Base-by-base conservation (phyloP, 208 protist species). In the Leishmania tarentolae region DNA sequence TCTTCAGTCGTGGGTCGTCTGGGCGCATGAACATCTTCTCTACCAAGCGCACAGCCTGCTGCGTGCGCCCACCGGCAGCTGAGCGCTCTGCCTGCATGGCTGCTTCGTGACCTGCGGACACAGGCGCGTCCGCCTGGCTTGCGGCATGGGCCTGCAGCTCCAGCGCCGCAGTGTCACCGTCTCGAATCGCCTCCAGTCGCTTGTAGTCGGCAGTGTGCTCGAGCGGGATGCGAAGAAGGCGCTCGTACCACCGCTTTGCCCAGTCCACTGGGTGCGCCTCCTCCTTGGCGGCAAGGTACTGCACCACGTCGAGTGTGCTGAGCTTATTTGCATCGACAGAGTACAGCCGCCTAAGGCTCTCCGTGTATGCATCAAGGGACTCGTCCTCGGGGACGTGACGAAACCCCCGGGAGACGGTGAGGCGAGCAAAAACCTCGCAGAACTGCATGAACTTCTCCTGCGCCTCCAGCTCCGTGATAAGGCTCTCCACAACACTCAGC, bases 231-330 rank as follows among this genome's bases (percentile, higher is more conserved):
- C 94, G 86, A 15, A 97, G 69, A 15, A 91, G 88, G n/a, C 87
- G 84, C 85, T 97, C 94, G 76, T 97, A 97, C 94, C 94, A 97
- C 35, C 92, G 87, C 82, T 85, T 78, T 40, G 94, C 94, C 94
- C 94, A 97, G 59, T 97, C 92, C 44, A 97, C 88, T 21, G 94
- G 92, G 50, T 87, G 81, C 6, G 85, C 86, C 28, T 86, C 83
- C 35, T 97, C 94, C 83, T 92, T 93, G 19, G 91, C 86, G 15
- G 94, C 92, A 37, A 95, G 81, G 85, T 96, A 97, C 87, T 96
- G 94, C 85, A 97, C 92, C 6, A 92, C 91, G 70, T 97, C 94
- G 8, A 97, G 84, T 53, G 89, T 94, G 75, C 91, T 88, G 24
- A 95, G 79, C 65, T 81, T 75, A 11, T 78, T 50, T 3, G 94